phyloP scores from a whole-genome alignment of 2,329 filamentous ascomycete genomes.

The Xylaria sp. region DNA sequence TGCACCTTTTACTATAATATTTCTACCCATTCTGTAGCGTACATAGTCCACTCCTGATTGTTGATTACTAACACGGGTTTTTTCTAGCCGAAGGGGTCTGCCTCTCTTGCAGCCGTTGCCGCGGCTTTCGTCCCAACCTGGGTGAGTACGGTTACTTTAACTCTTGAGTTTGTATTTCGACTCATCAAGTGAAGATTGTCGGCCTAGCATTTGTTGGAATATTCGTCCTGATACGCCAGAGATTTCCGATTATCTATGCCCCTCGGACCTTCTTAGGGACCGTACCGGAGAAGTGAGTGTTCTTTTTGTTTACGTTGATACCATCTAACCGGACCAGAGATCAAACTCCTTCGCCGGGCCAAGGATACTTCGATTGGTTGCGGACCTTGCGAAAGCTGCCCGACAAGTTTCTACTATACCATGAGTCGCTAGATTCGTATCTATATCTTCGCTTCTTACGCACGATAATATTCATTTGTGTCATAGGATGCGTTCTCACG shows the following conservation, averaged over 20 bases:
- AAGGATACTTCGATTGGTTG: conserved; percentile 44
- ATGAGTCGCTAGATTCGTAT: conserved; percentile 89
- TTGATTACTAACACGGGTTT: conserved; percentile 1
- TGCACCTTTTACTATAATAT: neutral
- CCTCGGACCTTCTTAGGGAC: conserved; percentile 47
- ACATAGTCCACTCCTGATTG: neutral
- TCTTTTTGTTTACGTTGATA: neutral
- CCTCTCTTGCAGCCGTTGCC: conserved; percentile 44
- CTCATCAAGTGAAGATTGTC: conserved; percentile 40
- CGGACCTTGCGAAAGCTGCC: conserved; percentile 57
- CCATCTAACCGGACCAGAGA: conserved; percentile 40
- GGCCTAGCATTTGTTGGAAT: conserved; percentile 43
- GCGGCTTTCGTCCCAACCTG: conserved; percentile 47
- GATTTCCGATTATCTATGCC: conserved; percentile 45
- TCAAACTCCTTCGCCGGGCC: conserved; percentile 42
- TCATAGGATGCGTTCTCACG: conserved; percentile 82
- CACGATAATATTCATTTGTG: conserved; percentile 77
- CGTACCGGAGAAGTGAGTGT: conserved; percentile 45
- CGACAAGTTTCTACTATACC: conserved; percentile 84
- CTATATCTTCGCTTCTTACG: conserved; percentile 88
- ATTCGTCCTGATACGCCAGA: conserved; percentile 44
- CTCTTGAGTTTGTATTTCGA: neutral
- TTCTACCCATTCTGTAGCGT: neutral
- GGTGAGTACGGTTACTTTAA: conserved; percentile 38
- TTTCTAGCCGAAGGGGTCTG: conserved; percentile 44